These are phyloP conservation scores for Hymenoscyphus fraxineus DNA, from an alignment of 2,329 filamentous ascomycete species.

Conservation along the genomic window DNA sequence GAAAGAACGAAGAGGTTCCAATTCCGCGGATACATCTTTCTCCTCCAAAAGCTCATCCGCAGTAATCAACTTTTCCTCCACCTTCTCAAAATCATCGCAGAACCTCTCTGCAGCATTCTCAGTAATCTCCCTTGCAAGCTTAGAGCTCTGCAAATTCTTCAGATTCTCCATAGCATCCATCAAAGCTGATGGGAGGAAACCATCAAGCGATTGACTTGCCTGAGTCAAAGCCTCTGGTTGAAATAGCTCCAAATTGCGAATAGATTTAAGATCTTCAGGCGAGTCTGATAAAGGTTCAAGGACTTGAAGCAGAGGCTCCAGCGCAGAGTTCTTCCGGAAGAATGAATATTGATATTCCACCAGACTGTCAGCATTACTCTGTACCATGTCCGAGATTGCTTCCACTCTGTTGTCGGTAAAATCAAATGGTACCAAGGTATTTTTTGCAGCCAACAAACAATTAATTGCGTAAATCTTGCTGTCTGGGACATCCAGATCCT, in stretches of 20 bases:
- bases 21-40: conserved; percentile 18
- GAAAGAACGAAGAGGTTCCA: conserved; percentile 28
- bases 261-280: conserved; percentile 52
- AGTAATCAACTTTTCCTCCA: conserved; percentile 58
- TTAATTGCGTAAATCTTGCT: conserved; percentile 70
- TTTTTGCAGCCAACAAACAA: conserved; percentile 58
- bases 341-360: conserved; percentile 67
- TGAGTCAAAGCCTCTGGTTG: conserved; percentile 57
- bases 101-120: conserved; percentile 81
- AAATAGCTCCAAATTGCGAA: conserved; percentile 58
- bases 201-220: conserved; percentile 75
- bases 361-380: conserved; percentile 54
- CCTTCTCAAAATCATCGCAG: conserved; percentile 75
- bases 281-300: conserved; percentile 39
- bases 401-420: conserved; percentile 58
- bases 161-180: conserved; percentile 88
- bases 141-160: conserved; percentile 67
- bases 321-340: conserved; percentile 70
- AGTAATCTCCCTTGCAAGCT: conserved; percentile 69
- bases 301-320: conserved; percentile 60
- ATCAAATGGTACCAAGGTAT: conserved; percentile 53
- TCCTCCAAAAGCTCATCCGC: conserved; percentile 49
- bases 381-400: conserved; percentile 54
- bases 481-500: conserved; percentile 54
- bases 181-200: conserved; percentile 86